Conservation (phyloP, 2,329 filamentous ascomycete species). For the Parastagonospora nodorum region DNA sequence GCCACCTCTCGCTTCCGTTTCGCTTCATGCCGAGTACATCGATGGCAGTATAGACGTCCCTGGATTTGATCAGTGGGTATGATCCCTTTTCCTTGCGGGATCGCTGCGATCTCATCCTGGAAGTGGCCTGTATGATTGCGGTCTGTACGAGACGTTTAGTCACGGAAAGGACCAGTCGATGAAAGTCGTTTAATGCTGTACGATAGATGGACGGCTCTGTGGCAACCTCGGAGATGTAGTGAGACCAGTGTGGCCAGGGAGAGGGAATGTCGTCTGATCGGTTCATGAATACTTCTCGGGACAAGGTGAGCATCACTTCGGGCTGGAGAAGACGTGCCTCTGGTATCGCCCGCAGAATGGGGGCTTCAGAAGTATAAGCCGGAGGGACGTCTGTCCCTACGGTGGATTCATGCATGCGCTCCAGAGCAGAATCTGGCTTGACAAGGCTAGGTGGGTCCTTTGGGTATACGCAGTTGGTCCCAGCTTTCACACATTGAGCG, state of each 20-base stretch:
- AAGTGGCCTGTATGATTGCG: constrained; percentile 71
- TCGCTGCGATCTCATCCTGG: constrained; percentile 63
- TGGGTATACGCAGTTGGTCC: constrained; percentile 4
- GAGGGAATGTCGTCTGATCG: constrained; percentile 29
- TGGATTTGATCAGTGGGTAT: constrained; percentile 45
- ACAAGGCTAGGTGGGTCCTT: neutral
- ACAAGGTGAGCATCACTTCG: constrained; percentile 36
- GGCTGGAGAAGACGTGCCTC: constrained; percentile 39
- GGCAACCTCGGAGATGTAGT: constrained; percentile 27
- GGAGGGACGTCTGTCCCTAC: neutral
- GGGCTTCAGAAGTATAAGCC: neutral
- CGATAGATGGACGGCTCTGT: constrained; percentile 70
- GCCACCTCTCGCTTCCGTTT: constrained; percentile 58
- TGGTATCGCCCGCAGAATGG: constrained; percentile 36
- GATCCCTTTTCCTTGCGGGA: constrained; percentile 33
- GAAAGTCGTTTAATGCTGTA: constrained; percentile 77
- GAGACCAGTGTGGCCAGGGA: constrained; percentile 41
- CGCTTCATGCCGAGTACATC: constrained; percentile 58
- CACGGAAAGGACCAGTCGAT: constrained; percentile 68
- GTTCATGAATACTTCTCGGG: constrained; percentile 45
- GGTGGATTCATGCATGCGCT: neutral
- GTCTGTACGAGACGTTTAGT: constrained; percentile 74
- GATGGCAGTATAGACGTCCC: constrained; percentile 61
- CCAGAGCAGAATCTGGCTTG: neutral
- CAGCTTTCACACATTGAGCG: constrained; percentile 8